These are phyloP conservation scores for Tricholoma hemisulphureum DNA, from an alignment of 768 basidiomycete genomes.

Conservation along the genomic window DNA sequence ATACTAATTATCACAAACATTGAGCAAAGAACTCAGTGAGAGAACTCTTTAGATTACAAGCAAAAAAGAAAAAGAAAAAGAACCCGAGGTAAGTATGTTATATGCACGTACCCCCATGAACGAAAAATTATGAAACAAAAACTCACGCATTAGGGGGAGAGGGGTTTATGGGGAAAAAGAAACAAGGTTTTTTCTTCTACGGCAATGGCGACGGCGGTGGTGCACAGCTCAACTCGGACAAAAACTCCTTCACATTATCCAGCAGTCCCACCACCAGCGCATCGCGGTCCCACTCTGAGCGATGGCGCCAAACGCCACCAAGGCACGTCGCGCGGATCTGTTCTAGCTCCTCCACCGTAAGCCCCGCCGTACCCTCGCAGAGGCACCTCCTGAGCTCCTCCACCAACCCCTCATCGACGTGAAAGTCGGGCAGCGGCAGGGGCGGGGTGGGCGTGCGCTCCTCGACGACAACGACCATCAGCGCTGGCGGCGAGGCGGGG, in stretches of 20 bases:
- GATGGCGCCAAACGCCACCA: conserved; percentile 76
- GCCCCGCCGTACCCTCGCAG: conserved; percentile 47
- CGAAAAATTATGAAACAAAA: too few relatives aligned
- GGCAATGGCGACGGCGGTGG: too few relatives aligned
- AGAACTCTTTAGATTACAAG: too few relatives aligned
- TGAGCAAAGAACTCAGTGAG: too few relatives aligned
- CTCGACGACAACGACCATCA: conserved; percentile 55
- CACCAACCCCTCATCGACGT: conserved; percentile 53
- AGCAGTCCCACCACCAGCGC: conserved; percentile 58
- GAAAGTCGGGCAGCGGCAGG: conserved; percentile 77
- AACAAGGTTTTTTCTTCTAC: too few relatives aligned
- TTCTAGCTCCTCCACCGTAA: conserved; percentile 89
- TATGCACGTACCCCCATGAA: too few relatives aligned
- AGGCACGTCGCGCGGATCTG: conserved; percentile 87
- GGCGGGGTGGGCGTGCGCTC: conserved; percentile 65
- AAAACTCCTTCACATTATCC: conserved; percentile 58
- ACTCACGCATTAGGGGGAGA: too few relatives aligned
- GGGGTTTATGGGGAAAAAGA: too few relatives aligned
- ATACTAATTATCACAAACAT: too few relatives aligned
- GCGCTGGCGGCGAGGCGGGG: conserved; percentile 25
- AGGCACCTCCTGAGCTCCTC: conserved; percentile 49
- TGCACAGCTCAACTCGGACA: too few relatives aligned
- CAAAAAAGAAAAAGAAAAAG: too few relatives aligned
- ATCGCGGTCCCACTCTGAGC: conserved; percentile 82
- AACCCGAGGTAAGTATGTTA: too few relatives aligned